Base-by-base conservation (phyloP, 352 stramenopile species). In the Lagenidium sp. region DNA sequence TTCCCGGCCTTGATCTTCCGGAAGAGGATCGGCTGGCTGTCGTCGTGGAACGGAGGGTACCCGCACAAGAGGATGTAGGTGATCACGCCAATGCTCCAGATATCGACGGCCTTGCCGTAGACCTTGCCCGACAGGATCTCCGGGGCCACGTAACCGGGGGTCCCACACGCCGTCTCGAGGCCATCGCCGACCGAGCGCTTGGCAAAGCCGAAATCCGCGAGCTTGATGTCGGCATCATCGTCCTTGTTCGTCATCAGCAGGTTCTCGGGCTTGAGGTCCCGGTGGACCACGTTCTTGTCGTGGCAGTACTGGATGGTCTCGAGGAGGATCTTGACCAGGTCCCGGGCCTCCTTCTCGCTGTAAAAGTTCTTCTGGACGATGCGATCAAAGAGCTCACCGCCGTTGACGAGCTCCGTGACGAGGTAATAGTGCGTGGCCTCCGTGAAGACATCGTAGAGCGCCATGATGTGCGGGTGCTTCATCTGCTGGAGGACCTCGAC, bases 201-300 rank as follows among this genome's bases (percentile, higher is more conserved):
- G 36, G 77, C 77, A 32, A 91, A 89, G 7, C 81, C 79, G 66
- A 91, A 94, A 54, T 91, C 79, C 0, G 75, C 75, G 20, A 91
- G 47, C 45, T 91, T 91, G 50, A 94, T 94, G 42, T 82, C 67
- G 10, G 76, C 79, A 45, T 86, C 76, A 39, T 90, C 79, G 15
- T 73, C 52, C 53, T 55, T 68, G 56, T 47, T 91, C 40, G 57
- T 84, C 51, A 84, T 71, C 23, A 98, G 63, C 37, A 98, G 62
- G 60, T 98, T 98, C 64, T 98, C 92, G 0, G 94, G 91, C 49
- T 98, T 98, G 12, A 98, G 72, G 56, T 98, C 94, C 18, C 89
- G 72, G 56, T 97, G 88, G 7, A 59, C 51, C 12, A 98, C 75
- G 43, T 87, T 68, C 11, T 65, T 60, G 36, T 77, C 58, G 57